phyloP scores from a whole-genome alignment of 2,329 filamentous ascomycete species.

The Didymella pomorum region DNA sequence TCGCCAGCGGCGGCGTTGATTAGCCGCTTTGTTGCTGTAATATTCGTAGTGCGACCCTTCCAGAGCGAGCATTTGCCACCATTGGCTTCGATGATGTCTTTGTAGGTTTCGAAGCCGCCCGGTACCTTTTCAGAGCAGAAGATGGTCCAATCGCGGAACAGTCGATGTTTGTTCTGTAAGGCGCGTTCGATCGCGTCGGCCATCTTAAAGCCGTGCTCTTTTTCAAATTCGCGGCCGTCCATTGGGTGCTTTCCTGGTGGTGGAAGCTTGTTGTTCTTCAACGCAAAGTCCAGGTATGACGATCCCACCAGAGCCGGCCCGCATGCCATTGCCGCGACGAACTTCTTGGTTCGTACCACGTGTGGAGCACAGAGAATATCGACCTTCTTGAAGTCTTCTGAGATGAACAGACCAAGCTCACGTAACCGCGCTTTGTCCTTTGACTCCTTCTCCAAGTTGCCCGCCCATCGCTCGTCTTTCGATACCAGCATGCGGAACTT shows the following conservation, averaged over 20 bases:
- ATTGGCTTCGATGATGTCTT: conserved; percentile 85
- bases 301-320: conserved; percentile 80
- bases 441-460: conserved; percentile 76
- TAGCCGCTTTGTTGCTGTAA: conserved; percentile 57
- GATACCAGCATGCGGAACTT: conserved; percentile 82
- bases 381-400: conserved; percentile 76
- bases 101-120: conserved; percentile 85
- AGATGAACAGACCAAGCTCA: conserved; percentile 81
- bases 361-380: conserved; percentile 88
- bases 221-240: conserved; percentile 75
- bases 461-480: conserved; percentile 83
- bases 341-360: conserved; percentile 91
- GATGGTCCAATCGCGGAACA: conserved; percentile 78
- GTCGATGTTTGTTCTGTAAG: conserved; percentile 75
- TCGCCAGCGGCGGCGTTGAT: conserved; percentile 36
- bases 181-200: conserved; percentile 74
- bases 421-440: conserved; percentile 82
- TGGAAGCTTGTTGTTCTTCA: conserved; percentile 72
- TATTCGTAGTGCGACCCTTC: conserved; percentile 74
- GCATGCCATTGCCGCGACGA: conserved; percentile 84
- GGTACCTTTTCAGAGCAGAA: conserved; percentile 84
- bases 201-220: conserved; percentile 73
- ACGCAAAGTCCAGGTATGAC: conserved; percentile 78
- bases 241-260: conserved; percentile 72
- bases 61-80: conserved; percentile 84